Conservation (phyloP, 345 rosid genomes). For the Durio zibethinus region DNA sequence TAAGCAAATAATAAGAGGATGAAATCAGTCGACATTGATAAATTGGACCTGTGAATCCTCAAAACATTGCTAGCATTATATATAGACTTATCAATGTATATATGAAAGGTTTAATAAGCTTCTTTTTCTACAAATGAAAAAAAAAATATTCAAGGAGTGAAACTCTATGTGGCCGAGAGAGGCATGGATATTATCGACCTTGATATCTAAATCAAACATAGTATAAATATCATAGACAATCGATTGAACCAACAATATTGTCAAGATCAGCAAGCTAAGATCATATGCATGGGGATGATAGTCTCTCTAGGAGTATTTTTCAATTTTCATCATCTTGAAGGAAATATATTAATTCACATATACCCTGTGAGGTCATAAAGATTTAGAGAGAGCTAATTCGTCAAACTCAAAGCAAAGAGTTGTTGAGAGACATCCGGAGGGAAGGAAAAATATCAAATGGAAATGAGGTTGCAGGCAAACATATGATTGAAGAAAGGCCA, state of each 20-base stretch:
- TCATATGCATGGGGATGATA: conserved; percentile 2
- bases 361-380: conserved; percentile 22
- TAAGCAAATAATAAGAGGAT: neutral
- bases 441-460: conserved; percentile 1
- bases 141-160: neutral
- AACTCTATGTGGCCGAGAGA: neutral
- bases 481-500: conserved; percentile 16
- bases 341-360: neutral
- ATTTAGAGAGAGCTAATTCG: conserved; percentile 18
- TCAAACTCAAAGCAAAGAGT: conserved; percentile 30
- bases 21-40: neutral
- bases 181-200: conserved; percentile 1
- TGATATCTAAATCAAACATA: conserved; percentile 3
- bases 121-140: neutral
- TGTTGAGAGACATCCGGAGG: conserved; percentile 10
- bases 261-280: neutral
- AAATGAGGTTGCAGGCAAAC: conserved; percentile 19
- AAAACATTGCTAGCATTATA: neutral
- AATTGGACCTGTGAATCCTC: conserved; percentile 5
- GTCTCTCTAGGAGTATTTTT: neutral
- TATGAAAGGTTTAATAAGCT: neutral
- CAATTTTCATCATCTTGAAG: neutral
- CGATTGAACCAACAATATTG: conserved; percentile 15
- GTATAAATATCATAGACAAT: conserved; percentile 4
- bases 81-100: neutral